Evolutionary conservation across 192 early-diverging fungal genomes (phyloP).

Genomic region (Coemansia sp.): DNA sequence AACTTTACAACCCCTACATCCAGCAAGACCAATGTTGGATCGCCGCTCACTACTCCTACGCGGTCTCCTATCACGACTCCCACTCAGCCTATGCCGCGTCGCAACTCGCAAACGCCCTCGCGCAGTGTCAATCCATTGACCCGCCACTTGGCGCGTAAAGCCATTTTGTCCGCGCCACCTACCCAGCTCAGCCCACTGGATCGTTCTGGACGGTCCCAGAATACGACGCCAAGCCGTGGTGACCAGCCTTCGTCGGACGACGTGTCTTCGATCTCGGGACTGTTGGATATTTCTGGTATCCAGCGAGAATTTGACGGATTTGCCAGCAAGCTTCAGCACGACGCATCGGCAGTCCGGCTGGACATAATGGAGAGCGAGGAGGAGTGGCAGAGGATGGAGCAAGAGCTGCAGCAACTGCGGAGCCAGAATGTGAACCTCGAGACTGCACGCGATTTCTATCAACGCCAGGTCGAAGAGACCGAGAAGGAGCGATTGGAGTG

Average conservation of each 20-base stretch:
- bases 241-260: slow-evolving; percentile 13
- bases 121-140: slow-evolving; percentile 51
- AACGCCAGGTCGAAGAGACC: slow-evolving; percentile 21
- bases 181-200: slow-evolving; percentile 12
- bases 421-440: slow-evolving; percentile 28
- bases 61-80: neutral
- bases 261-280: slow-evolving; percentile 16
- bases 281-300: slow-evolving; percentile 29
- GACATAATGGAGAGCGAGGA: slow-evolving; percentile 44
- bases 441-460: slow-evolving; percentile 24
- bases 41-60: slow-evolving; percentile 25
- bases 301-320: slow-evolving; percentile 44
- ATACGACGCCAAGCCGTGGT: slow-evolving; percentile 11
- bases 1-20: slow-evolving; percentile 26
- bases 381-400: slow-evolving; percentile 39
- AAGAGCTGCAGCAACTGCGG: slow-evolving; percentile 26
- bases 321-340: slow-evolving; percentile 37
- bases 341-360: slow-evolving; percentile 35
- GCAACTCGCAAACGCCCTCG: slow-evolving; percentile 28
- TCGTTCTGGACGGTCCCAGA: neutral
- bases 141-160: slow-evolving; percentile 44
- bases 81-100: slow-evolving; percentile 22
- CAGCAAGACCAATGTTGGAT: neutral
- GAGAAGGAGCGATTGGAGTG: slow-evolving; percentile 38
- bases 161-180: slow-evolving; percentile 30